Base-by-base conservation (phyloP, 768 basidiomycete species). In the Russula ochroleuca region DNA sequence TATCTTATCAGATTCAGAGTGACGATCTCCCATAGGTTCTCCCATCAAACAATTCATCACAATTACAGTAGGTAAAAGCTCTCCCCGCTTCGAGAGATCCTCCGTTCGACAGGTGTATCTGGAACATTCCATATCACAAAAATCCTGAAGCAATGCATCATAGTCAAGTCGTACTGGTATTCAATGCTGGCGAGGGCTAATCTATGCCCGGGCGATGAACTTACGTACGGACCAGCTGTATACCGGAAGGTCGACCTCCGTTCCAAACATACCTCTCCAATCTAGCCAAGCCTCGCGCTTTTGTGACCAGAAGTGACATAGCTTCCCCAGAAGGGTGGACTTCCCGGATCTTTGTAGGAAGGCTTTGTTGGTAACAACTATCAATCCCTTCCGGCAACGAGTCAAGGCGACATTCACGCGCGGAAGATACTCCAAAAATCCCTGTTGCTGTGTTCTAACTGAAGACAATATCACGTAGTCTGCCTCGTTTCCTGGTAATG, bases 401-500 rank as follows among this genome's bases (percentile, higher is more conserved):
- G 83, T 68, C 31, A 70, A 62, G 7, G 51, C 57, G 7, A 55
- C 83, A 62, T 85, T 85, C 72, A 80, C 75, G 28, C 83, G 75
- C 21, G 79, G 73, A 17, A 65, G 50, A 0, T 77, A 78, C 7
- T 69, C 67, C 31, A 84, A 72, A 71, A 84, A 84, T 0, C 83
- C 83, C 3, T 76, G 73, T n/a, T 63, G 45, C 3, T 70, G 67
- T 1, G 82, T 79, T 31, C 83, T 75, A 5, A 83, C 81, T 21
- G 78, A 72, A 8, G 82, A 83, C 2, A 84, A 69, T 8, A 84
- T 68, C 6, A 84, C 75, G 61, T 76, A 82, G 43, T 79, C 74
- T 8, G 74, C 77, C 70, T 83, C 82, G 63, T 83, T 83, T 0
- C 83, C 82, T 82, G 61, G 9, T 4, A 13, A 50, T 31, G 5